Evolutionary conservation across 352 stramenopile genomes (phyloP), one percentile per base, ranked within the genome.

Genomic region (Globisporangium nagaii): DNA sequence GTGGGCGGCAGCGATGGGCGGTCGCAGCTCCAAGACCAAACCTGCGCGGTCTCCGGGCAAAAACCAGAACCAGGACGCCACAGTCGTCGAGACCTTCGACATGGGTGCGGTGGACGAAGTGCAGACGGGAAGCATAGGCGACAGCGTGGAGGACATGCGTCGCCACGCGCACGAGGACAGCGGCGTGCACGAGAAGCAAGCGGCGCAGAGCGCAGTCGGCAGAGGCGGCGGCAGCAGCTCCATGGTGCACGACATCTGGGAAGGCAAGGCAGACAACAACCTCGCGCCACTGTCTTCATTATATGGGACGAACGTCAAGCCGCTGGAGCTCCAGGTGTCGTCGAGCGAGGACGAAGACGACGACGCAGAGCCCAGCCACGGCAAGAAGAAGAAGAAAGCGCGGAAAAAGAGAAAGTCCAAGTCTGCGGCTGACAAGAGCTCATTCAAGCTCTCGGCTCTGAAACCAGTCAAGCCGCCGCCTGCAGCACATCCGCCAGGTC

Each of bases 11-110:
- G 27, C 40, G 55, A 86, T 88, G 78, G 75, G 78, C 40, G 69
- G 56, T 11, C 70, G 53, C 57, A 73, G 59, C 68, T 89, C 73
- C 65, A 89, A 88, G 68, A 74, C 66, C 39, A 66, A 63, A 54
- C 71, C 66, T 39, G 36, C 22, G 15, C 30, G 31, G 27, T 25
- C 51, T 8, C 27, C 15, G 15, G 28, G 15, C 8, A 37, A 49
- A 31, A 43, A 42, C 41, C 25, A 52, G n/a, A 58, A 61, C 41
- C 27, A 44, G 6, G 57, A 66, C 47, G 75, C 66, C 2, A 41
- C 42, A 1, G 28, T 63, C 39, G 59, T 81, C 34, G 59, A 75
- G 30, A 59, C 34, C 12, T 71, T 61, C 53, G 49, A 56, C 35
- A 63, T 55, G 6, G 19, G 48, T 41, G 56, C 63, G 22, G 53